Evolutionary conservation across 345 rosid species (phyloP), one percentile per base, ranked within the genome.

Genomic region (Eucalyptus melliodora): DNA sequence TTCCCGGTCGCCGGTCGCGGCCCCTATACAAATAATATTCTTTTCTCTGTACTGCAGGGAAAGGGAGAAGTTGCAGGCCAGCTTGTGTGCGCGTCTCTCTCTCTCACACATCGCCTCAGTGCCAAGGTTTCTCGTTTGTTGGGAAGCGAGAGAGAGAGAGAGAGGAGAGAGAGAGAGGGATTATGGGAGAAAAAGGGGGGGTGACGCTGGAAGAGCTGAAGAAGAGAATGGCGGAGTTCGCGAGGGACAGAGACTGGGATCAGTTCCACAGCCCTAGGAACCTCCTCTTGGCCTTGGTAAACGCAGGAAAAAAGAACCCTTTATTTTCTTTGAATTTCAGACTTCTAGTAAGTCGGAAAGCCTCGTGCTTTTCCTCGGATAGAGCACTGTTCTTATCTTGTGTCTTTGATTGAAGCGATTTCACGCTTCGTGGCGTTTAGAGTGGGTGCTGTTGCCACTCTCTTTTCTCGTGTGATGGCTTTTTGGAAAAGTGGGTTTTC

Each of bases 221-320:
- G 94, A 89, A 88, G 87, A 94, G 92, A 93, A 94, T 95, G 98
- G 99, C 96, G 27, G 96, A 93, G 87, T 97, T 97, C 89, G 97
- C 99, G 30, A 93, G 92, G 89, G 98, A 96, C 92, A 93, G 98
- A 89, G 93, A 95, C 90, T 97, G 99, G 99, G 99, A 97, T 88
- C 94, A 94, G 91, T 97, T 91, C 91, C 99, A 97, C 72, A 97
- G 97, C 93, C 99, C 99, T 17, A 94, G 99, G 87, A 97, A 97
- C 88, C 97, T 97, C 65, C 98, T 97, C 65, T 89, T 97, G 87
- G 98, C 98, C 50, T 88, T 97, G 97, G 99, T 97, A 96, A 24
- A 30, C 82, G 9, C 42, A 77, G 30, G 85, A 40, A 77, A 21
- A 37, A 40, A 40, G 9, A 77, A 77, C 47, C 85, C 85, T 40